Evolutionary conservation across 2,329 filamentous ascomycete species (phyloP), one percentile per base, ranked within the genome.

Genomic region (Talaromyces sp.): DNA sequence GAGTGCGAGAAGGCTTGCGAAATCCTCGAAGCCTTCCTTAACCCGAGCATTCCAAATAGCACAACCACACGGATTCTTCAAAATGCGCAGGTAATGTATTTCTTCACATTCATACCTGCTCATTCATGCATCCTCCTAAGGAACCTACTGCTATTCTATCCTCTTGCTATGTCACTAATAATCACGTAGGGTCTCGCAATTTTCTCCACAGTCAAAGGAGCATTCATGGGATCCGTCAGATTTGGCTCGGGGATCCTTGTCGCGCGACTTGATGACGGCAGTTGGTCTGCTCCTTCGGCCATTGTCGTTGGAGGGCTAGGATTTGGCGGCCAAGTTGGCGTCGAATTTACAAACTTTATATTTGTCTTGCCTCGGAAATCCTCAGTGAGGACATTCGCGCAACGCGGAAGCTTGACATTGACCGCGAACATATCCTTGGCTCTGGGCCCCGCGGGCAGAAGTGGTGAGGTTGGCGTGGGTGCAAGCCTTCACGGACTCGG

Each of bases 51-150:
- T 77, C 76, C 90, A 21, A 92, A 94, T 70, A 89, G 89, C 5
- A 89, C 90, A 59, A 90, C 94, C 73, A 94, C 94, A 74, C 85
- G 95, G 70, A 95, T 96, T 65, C 91, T 91, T 53, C 89, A 89
- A 5, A 81, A 84, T 73, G 91, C 91, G 65, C 93, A 96, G 82
- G 86, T 87, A 51, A 40, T 36, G 22, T 13, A 19, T 17, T 41
- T 17, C 53, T 22, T 33, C 25, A 28, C 25, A 4, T 25, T 17
- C 15, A 39, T 25, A 46, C 22, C n/a, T 11, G 8, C 35, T 28
- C 19, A 11, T 33, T 37, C 19, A 41, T 39, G 41, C n/a, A 25
- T 25, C 15, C 17, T 25, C 35, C 6, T 35, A 28, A 4, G 17
- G 25, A 33, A 52, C 31, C 58, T 6, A 57, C 37, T 36, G 13